These are phyloP conservation scores for Diaporthe sp. DNA, from an alignment of 2,329 filamentous ascomycete species.

Conservation along the genomic window DNA sequence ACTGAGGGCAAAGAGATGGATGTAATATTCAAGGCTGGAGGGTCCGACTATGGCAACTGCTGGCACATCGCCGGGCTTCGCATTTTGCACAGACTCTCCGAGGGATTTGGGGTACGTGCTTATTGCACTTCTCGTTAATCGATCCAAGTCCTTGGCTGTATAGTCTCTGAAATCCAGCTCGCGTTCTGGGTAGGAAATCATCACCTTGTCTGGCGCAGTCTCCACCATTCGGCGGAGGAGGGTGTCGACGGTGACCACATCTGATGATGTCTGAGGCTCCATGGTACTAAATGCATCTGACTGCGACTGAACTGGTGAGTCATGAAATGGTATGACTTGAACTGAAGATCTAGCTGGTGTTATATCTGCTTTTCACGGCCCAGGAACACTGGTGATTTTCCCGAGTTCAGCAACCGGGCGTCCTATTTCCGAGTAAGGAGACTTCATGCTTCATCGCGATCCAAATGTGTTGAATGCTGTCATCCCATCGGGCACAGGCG, in stretches of 20 bases:
- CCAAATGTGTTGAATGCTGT: background rate
- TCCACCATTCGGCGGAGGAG: background rate
- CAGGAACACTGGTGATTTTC: background rate
- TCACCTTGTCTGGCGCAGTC: background rate
- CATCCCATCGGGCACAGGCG: background rate
- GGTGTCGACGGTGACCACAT: background rate
- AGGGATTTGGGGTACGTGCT: background rate
- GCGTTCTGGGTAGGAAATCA: conserved; percentile 21
- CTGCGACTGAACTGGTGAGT: background rate
- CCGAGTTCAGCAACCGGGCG: background rate
- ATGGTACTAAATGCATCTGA: background rate
- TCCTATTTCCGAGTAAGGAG: background rate
- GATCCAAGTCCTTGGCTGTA: conserved; percentile 9
- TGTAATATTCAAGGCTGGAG: conserved; percentile 12
- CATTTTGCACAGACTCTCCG: background rate
- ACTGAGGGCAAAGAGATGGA: background rate
- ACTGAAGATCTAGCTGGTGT: background rate
- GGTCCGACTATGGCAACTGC: conserved; percentile 10
- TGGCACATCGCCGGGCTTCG: background rate
- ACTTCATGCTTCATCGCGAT: background rate
- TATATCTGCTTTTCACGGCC: background rate
- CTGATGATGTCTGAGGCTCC: background rate
- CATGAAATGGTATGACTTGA: background rate
- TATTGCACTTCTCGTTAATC: conserved; percentile 2
- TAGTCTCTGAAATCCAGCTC: conserved; percentile 6